Evolutionary conservation across 805 yeast genomes (phyloP), one percentile per base, ranked within the genome.

Genomic region (Monosporozyma yasuniensis): DNA sequence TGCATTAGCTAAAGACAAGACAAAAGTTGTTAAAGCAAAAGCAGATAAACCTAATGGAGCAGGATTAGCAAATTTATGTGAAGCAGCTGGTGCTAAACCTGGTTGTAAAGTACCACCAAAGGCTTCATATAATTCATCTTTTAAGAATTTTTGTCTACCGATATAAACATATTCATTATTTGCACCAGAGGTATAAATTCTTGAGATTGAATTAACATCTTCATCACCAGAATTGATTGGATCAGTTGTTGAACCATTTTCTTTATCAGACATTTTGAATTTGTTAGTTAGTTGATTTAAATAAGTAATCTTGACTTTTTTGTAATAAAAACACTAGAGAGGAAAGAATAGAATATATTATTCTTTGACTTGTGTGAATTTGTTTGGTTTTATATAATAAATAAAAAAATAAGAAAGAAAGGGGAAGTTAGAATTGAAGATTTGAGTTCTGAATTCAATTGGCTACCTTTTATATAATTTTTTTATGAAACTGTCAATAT

Each of bases 81-180:
- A 61, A 14, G 91, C 76, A 4, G 79, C 75, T n/a, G 76, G 73
- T 27, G 78, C 65, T 50, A 72, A 44, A 72, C 87, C 91, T 22
- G 93, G 87, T 56, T 81, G 81, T 63, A 85, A 70, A 18, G 84
- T 75, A 81, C 96, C 96, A 66, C 95, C 96, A 55, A 84, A 84
- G 2, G 91, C 91, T 23, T 67, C 67, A 47, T 72, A 68, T 50
- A 84, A 71, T 47, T 84, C 90, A 47, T 73, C 65, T 57, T 75
- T 78, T 49, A 79, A 72, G 53, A 83, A 87, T 64, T 77, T 81
- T 54, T 83, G 81, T 58, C 80, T 75, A 3, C 96, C 96, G 55
- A 87, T 77, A 54, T 72, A 79, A 50, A 87, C 73, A 61, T 79
- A 81, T 44, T 83, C 84, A 41, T 80, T 80, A 57, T 81, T 83